These are phyloP conservation scores for Tilletia setariae DNA, from an alignment of 1,284 basidiomycete genomes.

Conservation along the genomic window DNA sequence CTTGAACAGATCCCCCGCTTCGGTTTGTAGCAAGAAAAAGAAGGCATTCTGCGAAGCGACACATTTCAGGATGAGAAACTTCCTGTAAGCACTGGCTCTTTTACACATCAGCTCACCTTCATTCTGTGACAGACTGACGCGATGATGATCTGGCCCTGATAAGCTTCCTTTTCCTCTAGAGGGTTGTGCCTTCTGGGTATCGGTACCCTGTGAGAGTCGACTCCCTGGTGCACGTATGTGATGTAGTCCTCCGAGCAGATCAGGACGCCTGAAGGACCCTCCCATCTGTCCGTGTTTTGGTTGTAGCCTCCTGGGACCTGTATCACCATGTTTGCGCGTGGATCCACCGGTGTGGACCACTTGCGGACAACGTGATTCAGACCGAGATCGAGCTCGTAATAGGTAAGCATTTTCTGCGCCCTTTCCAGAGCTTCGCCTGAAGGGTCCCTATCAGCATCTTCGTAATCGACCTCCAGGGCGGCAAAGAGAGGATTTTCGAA, in stretches of 20 bases:
- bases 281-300: slow-evolving; percentile 50
- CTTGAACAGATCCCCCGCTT: slow-evolving; percentile 53
- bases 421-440: slow-evolving; percentile 44
- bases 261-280: slow-evolving; percentile 52
- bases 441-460: slow-evolving; percentile 49
- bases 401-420: slow-evolving; percentile 46
- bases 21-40: slow-evolving; percentile 51
- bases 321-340: slow-evolving; percentile 42
- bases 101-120: slow-evolving; percentile 30
- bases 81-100: neutral
- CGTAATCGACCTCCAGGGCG: slow-evolving; percentile 51
- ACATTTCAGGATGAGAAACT: neutral
- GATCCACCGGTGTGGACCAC: slow-evolving; percentile 49
- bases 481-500: slow-evolving; percentile 53
- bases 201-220: slow-evolving; percentile 48
- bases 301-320: slow-evolving; percentile 53
- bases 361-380: slow-evolving; percentile 53
- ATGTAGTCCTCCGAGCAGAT: slow-evolving; percentile 54
- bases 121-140: slow-evolving; percentile 52
- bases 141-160: slow-evolving; percentile 44
- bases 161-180: slow-evolving; percentile 29
- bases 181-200: slow-evolving; percentile 49
- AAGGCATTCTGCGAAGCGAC: slow-evolving; percentile 34
- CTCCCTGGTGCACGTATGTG: slow-evolving; percentile 51
- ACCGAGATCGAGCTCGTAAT: slow-evolving; percentile 54